These are phyloP conservation scores for Botrytis hyacinthi DNA, from an alignment of 2,329 filamentous ascomycete genomes.

Conservation along the genomic window DNA sequence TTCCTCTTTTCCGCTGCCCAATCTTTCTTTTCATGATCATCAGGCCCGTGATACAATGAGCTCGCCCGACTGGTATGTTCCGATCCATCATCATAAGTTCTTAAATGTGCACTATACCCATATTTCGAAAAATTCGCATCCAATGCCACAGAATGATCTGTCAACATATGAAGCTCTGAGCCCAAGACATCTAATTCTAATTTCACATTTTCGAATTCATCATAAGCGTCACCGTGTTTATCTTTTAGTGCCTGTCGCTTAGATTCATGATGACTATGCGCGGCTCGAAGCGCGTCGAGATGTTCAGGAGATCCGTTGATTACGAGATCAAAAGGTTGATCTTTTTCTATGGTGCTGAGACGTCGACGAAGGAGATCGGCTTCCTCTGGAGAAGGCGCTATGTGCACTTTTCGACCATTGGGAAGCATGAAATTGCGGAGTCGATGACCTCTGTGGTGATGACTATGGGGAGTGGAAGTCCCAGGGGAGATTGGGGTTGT, in stretches of 20 bases:
- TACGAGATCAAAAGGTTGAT: constrained; percentile 51
- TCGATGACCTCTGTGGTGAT: constrained; percentile 40
- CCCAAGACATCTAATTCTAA: constrained; percentile 52
- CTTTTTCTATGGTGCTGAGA: constrained; percentile 41
- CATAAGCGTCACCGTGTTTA: constrained; percentile 50
- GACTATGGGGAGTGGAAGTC: constrained; percentile 19
- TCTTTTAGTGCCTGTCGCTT: constrained; percentile 47
- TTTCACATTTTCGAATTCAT: constrained; percentile 56
- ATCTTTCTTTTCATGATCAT: constrained; percentile 40
- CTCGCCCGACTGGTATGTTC: constrained; percentile 28
- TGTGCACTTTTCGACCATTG: constrained; percentile 54
- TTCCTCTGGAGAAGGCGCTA: constrained; percentile 56
- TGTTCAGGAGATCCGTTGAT: constrained; percentile 54
- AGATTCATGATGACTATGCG: constrained; percentile 53
- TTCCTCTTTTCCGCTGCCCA: constrained; percentile 40
- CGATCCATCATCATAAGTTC: constrained; percentile 45
- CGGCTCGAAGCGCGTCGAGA: constrained; percentile 46
- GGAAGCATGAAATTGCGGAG: constrained; percentile 55
- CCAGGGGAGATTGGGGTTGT: constrained; percentile 23
- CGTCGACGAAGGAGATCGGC: constrained; percentile 47
- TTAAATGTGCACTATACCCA: constrained; percentile 58
- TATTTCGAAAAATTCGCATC: constrained; percentile 63
- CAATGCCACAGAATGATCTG: constrained; percentile 53
- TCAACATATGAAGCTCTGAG: constrained; percentile 52
- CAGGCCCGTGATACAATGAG: constrained; percentile 28